Percentiles rank a stretch among this genome's conserved stretches.
phyloP scores from a whole-genome alignment of 345 rosid species.

The Acer campestre region DNA sequence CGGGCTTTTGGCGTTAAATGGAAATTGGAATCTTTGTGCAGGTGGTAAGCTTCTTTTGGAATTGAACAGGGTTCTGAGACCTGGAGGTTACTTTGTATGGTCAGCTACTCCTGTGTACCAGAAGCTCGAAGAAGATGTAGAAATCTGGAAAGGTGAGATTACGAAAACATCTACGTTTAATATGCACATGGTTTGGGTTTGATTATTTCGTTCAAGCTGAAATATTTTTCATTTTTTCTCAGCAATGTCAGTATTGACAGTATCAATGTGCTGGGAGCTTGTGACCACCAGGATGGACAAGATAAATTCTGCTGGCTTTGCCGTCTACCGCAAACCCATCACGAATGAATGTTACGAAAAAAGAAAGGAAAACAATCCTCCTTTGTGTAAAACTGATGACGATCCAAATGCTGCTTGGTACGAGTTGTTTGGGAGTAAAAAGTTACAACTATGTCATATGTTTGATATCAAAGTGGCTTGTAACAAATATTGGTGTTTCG shows the following conservation, averaged over 20 bases:
- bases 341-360: conserved; percentile 79
- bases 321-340: conserved; percentile 74
- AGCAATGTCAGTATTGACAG: conserved; percentile 82
- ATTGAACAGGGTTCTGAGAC: conserved; percentile 79
- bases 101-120: conserved; percentile 97
- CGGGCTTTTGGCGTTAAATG: background rate
- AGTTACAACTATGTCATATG: background rate
- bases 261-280: conserved; percentile 86
- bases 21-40: conserved; percentile 3
- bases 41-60: conserved; percentile 83
- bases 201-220: conserved; percentile 12
- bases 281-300: conserved; percentile 78
- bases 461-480: background rate
- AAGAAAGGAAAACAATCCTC: conserved; percentile 62
- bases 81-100: conserved; percentile 94
- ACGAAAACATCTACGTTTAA: background rate
- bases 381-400: conserved; percentile 71
- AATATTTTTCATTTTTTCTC: conserved; percentile 8
- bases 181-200: background rate
- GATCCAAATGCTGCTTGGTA: conserved; percentile 94
- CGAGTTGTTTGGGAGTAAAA: background rate
- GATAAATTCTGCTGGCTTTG: conserved; percentile 74
- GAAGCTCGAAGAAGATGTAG: conserved; percentile 64
- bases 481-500: background rate
- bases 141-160: conserved; percentile 78